A percentile compares a stretch with the other conserved stretches of the same genome.
Evolutionary conservation across 805 yeast species (phyloP).

Genomic region (Clavispora carvajalis): DNA sequence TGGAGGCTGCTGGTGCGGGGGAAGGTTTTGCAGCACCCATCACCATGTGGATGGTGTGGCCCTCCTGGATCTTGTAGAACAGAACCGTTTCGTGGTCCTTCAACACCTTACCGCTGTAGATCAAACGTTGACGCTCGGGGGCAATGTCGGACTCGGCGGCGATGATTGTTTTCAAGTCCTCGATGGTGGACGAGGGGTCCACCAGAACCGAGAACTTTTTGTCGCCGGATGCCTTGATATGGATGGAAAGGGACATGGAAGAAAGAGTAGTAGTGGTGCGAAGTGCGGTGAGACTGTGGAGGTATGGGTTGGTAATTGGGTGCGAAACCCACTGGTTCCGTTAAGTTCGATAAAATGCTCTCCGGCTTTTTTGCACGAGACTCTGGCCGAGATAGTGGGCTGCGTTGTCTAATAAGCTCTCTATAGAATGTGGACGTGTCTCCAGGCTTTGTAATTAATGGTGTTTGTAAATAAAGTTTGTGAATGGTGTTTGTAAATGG

Average conservation of each 20-base stretch:
- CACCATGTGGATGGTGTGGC: conserved; percentile 86
- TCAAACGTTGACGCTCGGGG: conserved; percentile 76
- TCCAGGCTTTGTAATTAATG: too few species aligned
- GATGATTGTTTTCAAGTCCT: conserved; percentile 62
- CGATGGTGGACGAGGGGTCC: conserved; percentile 49
- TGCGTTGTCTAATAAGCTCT: too few species aligned
- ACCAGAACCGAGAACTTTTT: conserved; percentile 67
- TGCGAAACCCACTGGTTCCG: too few species aligned
- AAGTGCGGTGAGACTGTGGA: not conserved
- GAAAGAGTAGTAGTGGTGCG: not conserved
- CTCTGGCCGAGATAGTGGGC: too few species aligned
- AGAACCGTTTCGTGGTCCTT: conserved; percentile 75
- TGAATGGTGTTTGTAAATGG: too few species aligned
- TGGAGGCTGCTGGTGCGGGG: conserved; percentile 14
- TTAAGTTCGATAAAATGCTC: too few species aligned
- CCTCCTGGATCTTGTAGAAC: conserved; percentile 75
- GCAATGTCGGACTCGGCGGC: conserved; percentile 61
- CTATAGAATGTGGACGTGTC: too few species aligned
- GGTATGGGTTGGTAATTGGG: too few species aligned
- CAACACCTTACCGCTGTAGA: conserved; percentile 89
- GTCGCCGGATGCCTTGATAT: conserved; percentile 60
- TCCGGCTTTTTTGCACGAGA: too few species aligned
- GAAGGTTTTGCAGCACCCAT: conserved; percentile 57
- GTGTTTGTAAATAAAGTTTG: too few species aligned
- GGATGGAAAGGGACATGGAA: conserved; percentile 19